Conservation (phyloP, 2,329 filamentous ascomycete genomes). For the Aspergillus piperis region DNA sequence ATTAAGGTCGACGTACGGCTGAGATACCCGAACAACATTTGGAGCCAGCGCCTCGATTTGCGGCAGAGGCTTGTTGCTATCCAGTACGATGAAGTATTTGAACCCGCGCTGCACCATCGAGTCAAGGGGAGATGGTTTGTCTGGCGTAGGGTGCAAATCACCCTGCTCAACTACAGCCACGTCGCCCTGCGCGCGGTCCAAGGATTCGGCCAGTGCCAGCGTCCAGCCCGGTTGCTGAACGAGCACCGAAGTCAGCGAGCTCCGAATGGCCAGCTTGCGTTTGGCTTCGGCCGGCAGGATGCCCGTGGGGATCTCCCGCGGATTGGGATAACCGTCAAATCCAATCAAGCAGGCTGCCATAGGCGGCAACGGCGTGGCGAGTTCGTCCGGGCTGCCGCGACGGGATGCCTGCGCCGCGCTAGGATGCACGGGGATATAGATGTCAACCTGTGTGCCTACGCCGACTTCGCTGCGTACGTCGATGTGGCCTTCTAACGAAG, state of each 20-base stretch:
- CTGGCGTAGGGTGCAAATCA: slow-evolving; percentile 12
- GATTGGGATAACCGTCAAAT: slow-evolving; percentile 28
- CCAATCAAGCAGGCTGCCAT: slow-evolving; percentile 24
- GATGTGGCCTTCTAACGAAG: slow-evolving; percentile 57
- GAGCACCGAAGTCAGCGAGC: slow-evolving; percentile 24
- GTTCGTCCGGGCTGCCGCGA: neutral
- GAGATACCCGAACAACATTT: slow-evolving; percentile 16
- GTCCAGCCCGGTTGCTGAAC: slow-evolving; percentile 22
- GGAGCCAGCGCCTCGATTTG: neutral
- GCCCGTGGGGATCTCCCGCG: slow-evolving; percentile 30
- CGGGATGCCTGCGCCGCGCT: neutral
- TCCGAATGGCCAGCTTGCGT: slow-evolving; percentile 29
- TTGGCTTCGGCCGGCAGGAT: slow-evolving; percentile 29
- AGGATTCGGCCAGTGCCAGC: slow-evolving; percentile 23
- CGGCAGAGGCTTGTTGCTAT: neutral
- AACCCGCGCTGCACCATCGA: slow-evolving; percentile 8
- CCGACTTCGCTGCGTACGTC: slow-evolving; percentile 48
- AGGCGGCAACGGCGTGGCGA: neutral
- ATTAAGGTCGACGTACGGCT: slow-evolving; percentile 8
- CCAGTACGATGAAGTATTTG: slow-evolving; percentile 25
- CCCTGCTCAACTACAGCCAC: slow-evolving; percentile 29
- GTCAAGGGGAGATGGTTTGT: slow-evolving; percentile 4
- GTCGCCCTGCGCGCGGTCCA: slow-evolving; percentile 23
- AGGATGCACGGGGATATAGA: slow-evolving; percentile 25
- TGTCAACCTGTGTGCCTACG: slow-evolving; percentile 26